These are phyloP conservation scores for Acacia confusa DNA, from an alignment of 306 rosid genomes.

Conservation along the genomic window DNA sequence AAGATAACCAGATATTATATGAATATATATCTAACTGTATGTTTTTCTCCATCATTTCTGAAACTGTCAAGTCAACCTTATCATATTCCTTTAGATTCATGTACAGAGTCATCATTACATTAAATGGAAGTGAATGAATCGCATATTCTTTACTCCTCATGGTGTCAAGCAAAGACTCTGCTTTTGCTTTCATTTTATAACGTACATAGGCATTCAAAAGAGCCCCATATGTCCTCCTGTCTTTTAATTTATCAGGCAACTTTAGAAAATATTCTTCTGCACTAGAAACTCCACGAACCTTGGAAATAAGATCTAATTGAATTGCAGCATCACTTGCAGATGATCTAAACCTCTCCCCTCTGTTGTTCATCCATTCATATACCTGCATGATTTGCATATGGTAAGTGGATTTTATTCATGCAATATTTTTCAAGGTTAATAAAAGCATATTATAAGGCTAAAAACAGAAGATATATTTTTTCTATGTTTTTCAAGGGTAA, in stretches of 20 bases:
- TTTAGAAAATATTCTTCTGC: constrained; percentile 79
- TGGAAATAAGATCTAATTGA: constrained; percentile 80
- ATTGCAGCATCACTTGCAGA: constrained; percentile 81
- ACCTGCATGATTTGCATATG: constrained; percentile 49
- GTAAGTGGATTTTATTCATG: not conserved
- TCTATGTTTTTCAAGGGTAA: not conserved
- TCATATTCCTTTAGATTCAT: constrained; percentile 78
- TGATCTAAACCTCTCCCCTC: constrained; percentile 81
- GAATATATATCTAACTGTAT: constrained; percentile 80
- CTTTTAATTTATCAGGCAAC: constrained; percentile 56
- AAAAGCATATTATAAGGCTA: constrained; percentile 15
- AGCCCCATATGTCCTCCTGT: constrained; percentile 77
- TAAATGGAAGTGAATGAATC: constrained; percentile 69
- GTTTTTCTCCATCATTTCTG: constrained; percentile 72
- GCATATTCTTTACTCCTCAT: constrained; percentile 79
- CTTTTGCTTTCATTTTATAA: constrained; percentile 59
- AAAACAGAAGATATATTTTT: not conserved
- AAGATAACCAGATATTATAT: constrained; percentile 90
- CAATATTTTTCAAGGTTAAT: constrained; percentile 7
- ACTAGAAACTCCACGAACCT: constrained; percentile 69
- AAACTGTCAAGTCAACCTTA: constrained; percentile 68
- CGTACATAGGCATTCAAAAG: constrained; percentile 81
- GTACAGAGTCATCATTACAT: constrained; percentile 97
- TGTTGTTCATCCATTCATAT: constrained; percentile 85
- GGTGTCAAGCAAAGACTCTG: constrained; percentile 71